Evolutionary conservation across 2,329 filamentous ascomycete species (phyloP).

Genomic region (Ophiostoma sp.): DNA sequence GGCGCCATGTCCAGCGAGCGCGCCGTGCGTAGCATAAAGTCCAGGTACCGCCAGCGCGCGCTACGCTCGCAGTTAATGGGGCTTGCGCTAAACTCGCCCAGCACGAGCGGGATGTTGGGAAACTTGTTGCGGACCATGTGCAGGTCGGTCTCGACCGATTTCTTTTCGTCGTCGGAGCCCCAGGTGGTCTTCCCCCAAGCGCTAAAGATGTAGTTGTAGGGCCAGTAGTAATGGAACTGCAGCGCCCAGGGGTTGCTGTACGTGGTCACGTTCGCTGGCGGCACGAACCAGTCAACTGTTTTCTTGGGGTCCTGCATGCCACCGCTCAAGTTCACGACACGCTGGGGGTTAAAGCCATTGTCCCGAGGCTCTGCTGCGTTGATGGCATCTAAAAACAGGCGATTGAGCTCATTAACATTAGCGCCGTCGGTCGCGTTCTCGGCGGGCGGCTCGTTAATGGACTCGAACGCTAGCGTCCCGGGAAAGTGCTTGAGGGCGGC

Average conservation of each 20-base stretch:
- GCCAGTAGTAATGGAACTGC: conserved; percentile 58
- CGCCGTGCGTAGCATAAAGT: conserved; percentile 47
- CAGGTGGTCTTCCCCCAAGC: conserved; percentile 56
- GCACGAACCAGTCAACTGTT: conserved; percentile 51
- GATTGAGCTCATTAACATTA: conserved; percentile 51
- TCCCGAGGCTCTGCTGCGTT: conserved; percentile 30
- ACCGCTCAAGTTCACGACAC: conserved; percentile 53
- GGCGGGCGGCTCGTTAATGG: conserved; percentile 55
- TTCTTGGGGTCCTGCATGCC: conserved; percentile 47
- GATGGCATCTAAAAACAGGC: conserved; percentile 51
- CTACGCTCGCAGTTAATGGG: conserved; percentile 48
- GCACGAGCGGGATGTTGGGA: conserved; percentile 48
- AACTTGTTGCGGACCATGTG: conserved; percentile 50
- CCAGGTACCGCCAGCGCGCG: conserved; percentile 54
- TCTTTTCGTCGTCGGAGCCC: conserved; percentile 52
- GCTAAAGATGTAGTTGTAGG: conserved; percentile 46
- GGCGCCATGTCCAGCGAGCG: conserved; percentile 46
- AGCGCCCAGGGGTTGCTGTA: conserved; percentile 54
- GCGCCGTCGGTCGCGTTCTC: conserved; percentile 46
- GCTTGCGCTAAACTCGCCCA: conserved; percentile 54
- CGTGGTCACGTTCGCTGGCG: conserved; percentile 42
- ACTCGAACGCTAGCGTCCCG: conserved; percentile 50
- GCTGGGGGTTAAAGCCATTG: conserved; percentile 48
- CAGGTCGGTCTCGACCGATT: conserved; percentile 46
- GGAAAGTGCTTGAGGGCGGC: conserved; percentile 51